These are phyloP conservation scores for Straminergon stramineum DNA, from an alignment of 225 moss, liverwort and hornwort species.

Conservation along the genomic window DNA sequence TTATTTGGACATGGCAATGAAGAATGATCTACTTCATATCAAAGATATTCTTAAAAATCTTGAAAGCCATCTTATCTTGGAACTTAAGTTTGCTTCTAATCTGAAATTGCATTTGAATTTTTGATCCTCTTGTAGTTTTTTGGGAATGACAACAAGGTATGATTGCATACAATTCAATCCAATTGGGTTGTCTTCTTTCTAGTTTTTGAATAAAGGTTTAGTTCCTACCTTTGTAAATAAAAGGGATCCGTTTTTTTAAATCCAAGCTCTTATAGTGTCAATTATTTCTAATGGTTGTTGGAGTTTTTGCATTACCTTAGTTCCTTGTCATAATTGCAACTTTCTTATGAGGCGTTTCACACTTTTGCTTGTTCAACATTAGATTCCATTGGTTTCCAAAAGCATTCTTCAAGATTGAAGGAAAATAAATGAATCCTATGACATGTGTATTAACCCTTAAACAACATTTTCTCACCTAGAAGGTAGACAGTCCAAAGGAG, in stretches of 20 bases:
- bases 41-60: not conserved
- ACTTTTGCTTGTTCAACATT: not conserved
- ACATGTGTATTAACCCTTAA: not conserved
- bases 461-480: too few relatives aligned
- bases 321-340: not conserved
- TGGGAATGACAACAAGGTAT: accelerated
- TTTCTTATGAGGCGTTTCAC: accelerated
- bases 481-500: too few relatives aligned
- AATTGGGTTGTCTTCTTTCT: not conserved
- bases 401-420: not conserved
- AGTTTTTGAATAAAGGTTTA: not conserved
- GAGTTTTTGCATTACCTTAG: not conserved
- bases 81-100: not conserved
- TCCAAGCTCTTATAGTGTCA: not conserved
- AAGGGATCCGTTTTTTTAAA: not conserved
- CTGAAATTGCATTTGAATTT: too few relatives aligned
- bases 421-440: not conserved
- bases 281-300: not conserved
- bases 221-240: not conserved
- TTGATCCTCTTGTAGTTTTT: too few relatives aligned
- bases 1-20: not conserved
- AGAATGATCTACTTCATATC: not conserved
- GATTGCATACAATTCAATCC: not conserved
- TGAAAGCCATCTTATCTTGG: not conserved
- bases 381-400: not conserved